Evolutionary conservation across 352 stramenopile species (phyloP).

Genomic region (Elongisporangium anandrum): DNA sequence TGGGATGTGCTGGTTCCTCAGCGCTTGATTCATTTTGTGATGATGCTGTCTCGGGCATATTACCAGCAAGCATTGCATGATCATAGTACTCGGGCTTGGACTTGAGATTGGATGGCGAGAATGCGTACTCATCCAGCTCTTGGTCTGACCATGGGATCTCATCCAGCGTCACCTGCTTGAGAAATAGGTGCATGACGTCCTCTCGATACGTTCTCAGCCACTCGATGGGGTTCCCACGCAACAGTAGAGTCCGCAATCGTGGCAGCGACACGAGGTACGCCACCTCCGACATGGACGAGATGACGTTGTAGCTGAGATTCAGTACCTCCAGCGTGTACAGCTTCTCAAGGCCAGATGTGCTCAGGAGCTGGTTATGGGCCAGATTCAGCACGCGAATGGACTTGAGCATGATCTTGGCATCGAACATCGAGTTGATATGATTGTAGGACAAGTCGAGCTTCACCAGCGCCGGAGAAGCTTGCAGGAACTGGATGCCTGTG

Average conservation of each 20-base stretch:
- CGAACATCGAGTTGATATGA: slow-evolving; percentile 9
- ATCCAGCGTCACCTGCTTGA: slow-evolving; percentile 14
- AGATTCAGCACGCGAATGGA: slow-evolving; percentile 12
- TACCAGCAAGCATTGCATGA: background rate
- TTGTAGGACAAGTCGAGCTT: slow-evolving; percentile 11
- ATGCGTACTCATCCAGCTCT: background rate
- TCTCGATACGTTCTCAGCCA: slow-evolving; percentile 7
- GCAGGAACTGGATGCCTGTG: slow-evolving; percentile 2
- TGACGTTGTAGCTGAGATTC: slow-evolving; percentile 15
- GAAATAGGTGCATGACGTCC: slow-evolving; percentile 12
- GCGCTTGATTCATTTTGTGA: background rate
- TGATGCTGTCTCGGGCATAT: background rate
- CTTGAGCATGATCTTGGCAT: slow-evolving; percentile 4
- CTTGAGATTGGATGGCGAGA: background rate
- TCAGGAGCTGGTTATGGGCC: slow-evolving; percentile 9
- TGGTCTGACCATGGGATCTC: background rate
- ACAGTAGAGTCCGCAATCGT: slow-evolving; percentile 9
- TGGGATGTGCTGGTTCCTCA: too few relatives aligned
- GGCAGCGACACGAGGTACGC: slow-evolving; percentile 12
- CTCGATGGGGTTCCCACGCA: slow-evolving; percentile 13
- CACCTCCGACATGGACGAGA: slow-evolving; percentile 9
- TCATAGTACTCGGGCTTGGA: background rate
- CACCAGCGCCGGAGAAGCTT: slow-evolving; percentile 4
- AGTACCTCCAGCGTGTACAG: slow-evolving; percentile 13
- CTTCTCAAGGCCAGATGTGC: slow-evolving; percentile 13